These are phyloP conservation scores for Ramularia collo-cygni DNA, from an alignment of 2,329 filamentous ascomycete genomes.

Conservation along the genomic window DNA sequence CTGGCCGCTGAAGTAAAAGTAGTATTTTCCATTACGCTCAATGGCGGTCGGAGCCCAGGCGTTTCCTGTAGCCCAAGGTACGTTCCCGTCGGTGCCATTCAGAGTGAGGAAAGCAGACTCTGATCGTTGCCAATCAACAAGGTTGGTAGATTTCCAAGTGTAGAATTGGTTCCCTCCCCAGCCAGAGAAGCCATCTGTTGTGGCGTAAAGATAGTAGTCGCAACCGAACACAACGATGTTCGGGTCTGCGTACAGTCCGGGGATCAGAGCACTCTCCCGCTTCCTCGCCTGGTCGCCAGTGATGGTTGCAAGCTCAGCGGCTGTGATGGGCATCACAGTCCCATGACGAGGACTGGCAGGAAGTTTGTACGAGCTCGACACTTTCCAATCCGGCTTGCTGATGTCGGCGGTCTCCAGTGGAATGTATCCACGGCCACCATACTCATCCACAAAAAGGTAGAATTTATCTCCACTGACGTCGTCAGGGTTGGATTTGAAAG, in stretches of 20 bases:
- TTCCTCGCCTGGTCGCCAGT: slow-evolving; percentile 2
- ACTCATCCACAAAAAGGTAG: slow-evolving; percentile 52
- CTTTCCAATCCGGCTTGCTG: slow-evolving; percentile 43
- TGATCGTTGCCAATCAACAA: slow-evolving; percentile 38
- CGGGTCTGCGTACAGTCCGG: slow-evolving; percentile 36
- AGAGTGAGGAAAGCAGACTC: slow-evolving; percentile 40
- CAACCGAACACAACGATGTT: slow-evolving; percentile 41
- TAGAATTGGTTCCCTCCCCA: slow-evolving; percentile 46
- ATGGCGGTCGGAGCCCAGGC: slow-evolving; percentile 27
- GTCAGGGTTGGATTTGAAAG: slow-evolving; percentile 45
- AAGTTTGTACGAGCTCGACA: slow-evolving; percentile 41
- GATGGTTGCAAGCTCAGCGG: slow-evolving; percentile 33
- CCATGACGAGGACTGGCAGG: slow-evolving; percentile 48
- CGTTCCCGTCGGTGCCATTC: slow-evolving; percentile 40
- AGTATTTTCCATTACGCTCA: slow-evolving; percentile 22
- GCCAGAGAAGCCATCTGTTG: slow-evolving; percentile 39
- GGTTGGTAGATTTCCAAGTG: slow-evolving; percentile 41
- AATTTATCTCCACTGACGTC: slow-evolving; percentile 49
- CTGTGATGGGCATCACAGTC: slow-evolving; percentile 48
- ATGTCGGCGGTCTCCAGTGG: slow-evolving; percentile 48
- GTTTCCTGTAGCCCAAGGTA: slow-evolving; percentile 34
- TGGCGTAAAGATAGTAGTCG: slow-evolving; percentile 44
- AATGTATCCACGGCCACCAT: slow-evolving; percentile 46
- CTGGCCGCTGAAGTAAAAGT: slow-evolving; percentile 28
- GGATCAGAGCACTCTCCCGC: slow-evolving; percentile 13